phyloP scores from a whole-genome alignment of 2,329 filamentous ascomycete species.

The Phaeosphaeria sp. region DNA sequence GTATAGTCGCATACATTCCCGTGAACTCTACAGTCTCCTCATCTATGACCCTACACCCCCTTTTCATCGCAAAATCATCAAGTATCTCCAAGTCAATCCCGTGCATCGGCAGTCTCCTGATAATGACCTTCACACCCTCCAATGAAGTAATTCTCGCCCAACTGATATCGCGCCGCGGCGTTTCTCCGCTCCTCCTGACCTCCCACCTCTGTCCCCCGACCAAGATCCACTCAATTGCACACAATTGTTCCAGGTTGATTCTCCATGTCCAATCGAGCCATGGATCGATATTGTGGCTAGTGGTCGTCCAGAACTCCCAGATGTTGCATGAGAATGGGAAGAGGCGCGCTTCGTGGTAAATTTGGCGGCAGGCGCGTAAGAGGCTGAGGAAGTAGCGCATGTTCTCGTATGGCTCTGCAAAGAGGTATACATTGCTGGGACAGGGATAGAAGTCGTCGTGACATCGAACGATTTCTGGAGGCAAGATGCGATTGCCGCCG shows the following conservation, averaged over 20 bases:
- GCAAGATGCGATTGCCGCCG: background rate
- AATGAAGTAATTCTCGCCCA: no score
- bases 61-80: no score
- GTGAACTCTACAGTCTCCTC: no score
- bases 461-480: background rate
- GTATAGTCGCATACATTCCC: no score
- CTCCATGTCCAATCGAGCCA: background rate
- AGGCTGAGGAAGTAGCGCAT: background rate
- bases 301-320: background rate
- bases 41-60: no score
- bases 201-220: background rate
- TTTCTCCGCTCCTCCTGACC: no score
- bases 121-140: no score
- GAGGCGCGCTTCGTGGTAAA: slow-evolving; percentile 12
- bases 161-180: no score
- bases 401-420: background rate
- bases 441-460: background rate
- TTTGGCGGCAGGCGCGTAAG: slow-evolving; percentile 11
- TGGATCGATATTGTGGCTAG: background rate
- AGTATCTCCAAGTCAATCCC: no score
- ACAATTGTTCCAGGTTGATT: background rate
- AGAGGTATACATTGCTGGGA: background rate
- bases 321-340: slow-evolving; percentile 5
- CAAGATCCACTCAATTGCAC: background rate
- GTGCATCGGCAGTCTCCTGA: no score